These are phyloP conservation scores for Kalanchoe fedtschenkoi DNA, from an alignment of 164 flowering plant genomes.

Conservation along the genomic window DNA sequence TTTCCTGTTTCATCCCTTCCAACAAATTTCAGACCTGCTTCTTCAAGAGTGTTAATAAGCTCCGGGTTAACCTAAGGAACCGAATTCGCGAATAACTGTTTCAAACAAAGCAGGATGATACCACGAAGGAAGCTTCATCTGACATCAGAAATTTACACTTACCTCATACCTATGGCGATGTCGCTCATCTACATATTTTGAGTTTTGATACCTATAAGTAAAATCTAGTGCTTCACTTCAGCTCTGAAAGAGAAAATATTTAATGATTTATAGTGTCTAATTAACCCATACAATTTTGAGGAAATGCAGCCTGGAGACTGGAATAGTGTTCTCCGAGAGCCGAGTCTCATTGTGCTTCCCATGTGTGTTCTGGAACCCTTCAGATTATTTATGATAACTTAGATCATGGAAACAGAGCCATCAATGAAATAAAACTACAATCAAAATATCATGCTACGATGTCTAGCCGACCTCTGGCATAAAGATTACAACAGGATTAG, in stretches of 20 bases:
- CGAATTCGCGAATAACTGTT: constrained; percentile 2
- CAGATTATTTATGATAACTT: not conserved
- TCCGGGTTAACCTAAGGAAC: constrained; percentile 81
- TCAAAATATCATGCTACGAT: not conserved
- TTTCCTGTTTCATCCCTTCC: constrained; percentile 89
- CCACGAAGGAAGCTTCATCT: not conserved
- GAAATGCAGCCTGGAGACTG: constrained; percentile 60
- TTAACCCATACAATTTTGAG: constrained; percentile 61
- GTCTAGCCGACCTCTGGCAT: constrained; percentile 81
- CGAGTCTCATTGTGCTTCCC: constrained; percentile 98
- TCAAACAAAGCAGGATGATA: not conserved
- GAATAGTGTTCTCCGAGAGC: constrained; percentile 77
- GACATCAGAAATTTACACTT: constrained; percentile 2
- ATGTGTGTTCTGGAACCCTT: constrained; percentile 93
- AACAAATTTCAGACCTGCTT: constrained; percentile 74
- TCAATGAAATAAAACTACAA: not conserved
- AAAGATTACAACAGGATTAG: constrained; percentile 73
- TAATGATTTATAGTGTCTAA: not conserved
- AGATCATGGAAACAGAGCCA: not conserved
- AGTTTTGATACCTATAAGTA: constrained; percentile 44
- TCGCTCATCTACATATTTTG: constrained; percentile 77
- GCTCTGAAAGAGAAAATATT: not conserved
- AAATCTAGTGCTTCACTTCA: not conserved
- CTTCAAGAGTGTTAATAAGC: constrained; percentile 45
- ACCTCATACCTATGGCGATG: constrained; percentile 99